These are phyloP conservation scores for Neoboletus magnificus DNA, from an alignment of 768 basidiomycete genomes.

Conservation along the genomic window DNA sequence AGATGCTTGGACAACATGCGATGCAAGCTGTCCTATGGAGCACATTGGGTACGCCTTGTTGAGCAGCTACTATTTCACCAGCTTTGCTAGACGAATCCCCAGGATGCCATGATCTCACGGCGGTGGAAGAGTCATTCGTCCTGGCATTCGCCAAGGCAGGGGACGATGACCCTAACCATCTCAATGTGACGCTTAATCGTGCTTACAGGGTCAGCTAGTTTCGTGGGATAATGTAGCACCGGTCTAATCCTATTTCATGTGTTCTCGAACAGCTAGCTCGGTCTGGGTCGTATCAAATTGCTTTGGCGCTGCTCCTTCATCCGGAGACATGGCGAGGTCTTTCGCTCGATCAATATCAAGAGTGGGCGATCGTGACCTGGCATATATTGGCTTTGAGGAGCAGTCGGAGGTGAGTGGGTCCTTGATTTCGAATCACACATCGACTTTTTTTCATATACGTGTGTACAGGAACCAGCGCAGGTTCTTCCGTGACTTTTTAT, in stretches of 20 bases:
- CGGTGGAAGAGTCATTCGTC: conserved; percentile 66
- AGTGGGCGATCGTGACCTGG: conserved; percentile 79
- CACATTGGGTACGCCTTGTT: conserved; percentile 50
- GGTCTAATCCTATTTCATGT: conserved; percentile 7
- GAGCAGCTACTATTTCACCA: not conserved
- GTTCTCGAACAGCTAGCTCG: conserved; percentile 52
- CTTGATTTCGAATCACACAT: not conserved
- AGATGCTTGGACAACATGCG: conserved; percentile 71
- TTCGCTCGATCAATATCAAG: conserved; percentile 57
- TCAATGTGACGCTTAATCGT: conserved; percentile 60
- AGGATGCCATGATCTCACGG: conserved; percentile 68
- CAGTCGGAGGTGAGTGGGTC: conserved; percentile 57
- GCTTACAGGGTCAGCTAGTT: conserved; percentile 56
- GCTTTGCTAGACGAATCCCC: conserved; percentile 7
- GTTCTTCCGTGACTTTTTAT: conserved; percentile 61
- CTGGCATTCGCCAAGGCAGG: conserved; percentile 60
- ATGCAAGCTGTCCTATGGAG: conserved; percentile 74
- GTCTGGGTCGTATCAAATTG: conserved; percentile 63
- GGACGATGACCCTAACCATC: conserved; percentile 56
- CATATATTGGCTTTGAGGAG: conserved; percentile 66
- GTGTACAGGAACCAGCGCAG: conserved; percentile 54
- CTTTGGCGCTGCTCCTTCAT: conserved; percentile 60
- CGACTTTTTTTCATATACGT: conserved; percentile 9
- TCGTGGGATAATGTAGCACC: not conserved
- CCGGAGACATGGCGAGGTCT: conserved; percentile 70